Evolutionary conservation across 345 rosid genomes (phyloP), one percentile per base, ranked within the genome.

Genomic region (Pugionium dolabratum): DNA sequence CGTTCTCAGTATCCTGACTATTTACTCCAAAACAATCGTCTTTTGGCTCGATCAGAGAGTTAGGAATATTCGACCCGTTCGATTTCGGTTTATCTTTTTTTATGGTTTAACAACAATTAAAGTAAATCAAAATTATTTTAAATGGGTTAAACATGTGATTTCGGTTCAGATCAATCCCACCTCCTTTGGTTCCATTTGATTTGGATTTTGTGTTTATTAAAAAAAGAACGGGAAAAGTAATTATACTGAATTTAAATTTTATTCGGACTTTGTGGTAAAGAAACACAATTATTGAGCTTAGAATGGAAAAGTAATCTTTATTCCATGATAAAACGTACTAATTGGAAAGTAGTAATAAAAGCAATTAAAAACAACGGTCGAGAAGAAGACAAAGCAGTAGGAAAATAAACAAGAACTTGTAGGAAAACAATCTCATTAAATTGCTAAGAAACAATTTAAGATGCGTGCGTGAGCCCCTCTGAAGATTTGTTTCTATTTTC

Each of bases 1-100:
- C 58, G 26, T 64, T 71, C 82, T 43, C 79, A 89, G 7, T 90
- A 83, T 66, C 92, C 89, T 18, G 32, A 76, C 7, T 45, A 54
- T 40, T 61, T 90, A 54, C 86, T 71, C 64, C 78, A 78, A 72
- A 80, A 79, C 55, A 83, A 73, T 54, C 73, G 68, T 25, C 73
- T 73, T 60, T 7, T 73, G 31, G 37, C 36, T 65, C 66, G 34
- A 6, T 66, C 46, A 33, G 46, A 49, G 52, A 11, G 44, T 6
- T 41, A 34, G 9, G 7, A 5, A 9, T 54, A 55, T 40, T 50
- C 36, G 1, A 36, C 51, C 35, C 8, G 29, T 67, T 67, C 2
- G 9, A 4, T 46, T 56, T 56, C 36, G 27, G 2, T 26, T 26
- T 6, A 0, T 11, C 0, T 1, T 7, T 27, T n/a, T 32, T 44